Conservation (phyloP, 73 alveolate genomes). For the Paraurostyla sp. region DNA sequence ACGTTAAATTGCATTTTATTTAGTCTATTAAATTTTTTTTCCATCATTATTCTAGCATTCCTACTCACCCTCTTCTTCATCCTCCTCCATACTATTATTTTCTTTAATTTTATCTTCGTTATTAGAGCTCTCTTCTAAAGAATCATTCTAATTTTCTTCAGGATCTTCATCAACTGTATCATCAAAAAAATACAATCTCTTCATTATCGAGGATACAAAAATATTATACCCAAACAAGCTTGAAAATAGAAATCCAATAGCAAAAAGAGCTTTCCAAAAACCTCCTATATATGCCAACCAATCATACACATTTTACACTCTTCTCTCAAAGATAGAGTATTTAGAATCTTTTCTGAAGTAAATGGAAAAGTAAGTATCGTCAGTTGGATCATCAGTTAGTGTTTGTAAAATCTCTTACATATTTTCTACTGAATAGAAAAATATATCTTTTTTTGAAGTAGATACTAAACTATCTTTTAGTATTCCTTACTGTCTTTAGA, state of each 20-base stretch:
- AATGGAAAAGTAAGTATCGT: not conserved
- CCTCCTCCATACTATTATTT: not conserved
- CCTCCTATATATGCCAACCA: constrained; percentile 35
- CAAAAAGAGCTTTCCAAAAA: constrained; percentile 37
- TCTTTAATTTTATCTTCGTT: not conserved
- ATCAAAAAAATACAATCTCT: not conserved
- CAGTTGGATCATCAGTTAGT: not conserved
- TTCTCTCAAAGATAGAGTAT: not conserved
- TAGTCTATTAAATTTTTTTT: too few relatives aligned
- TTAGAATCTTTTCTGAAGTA: constrained; percentile 12
- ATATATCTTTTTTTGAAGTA: not conserved
- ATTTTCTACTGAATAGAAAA: not conserved
- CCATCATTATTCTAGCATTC: too few relatives aligned
- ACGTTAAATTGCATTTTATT: too few relatives aligned
- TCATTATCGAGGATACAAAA: constrained; percentile 10
- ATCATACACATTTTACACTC: constrained; percentile 1
- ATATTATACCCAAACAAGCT: not conserved
- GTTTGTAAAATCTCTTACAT: not conserved
- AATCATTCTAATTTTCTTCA: too few relatives aligned
- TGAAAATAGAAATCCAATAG: constrained; percentile 6
- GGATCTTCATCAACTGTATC: not conserved
- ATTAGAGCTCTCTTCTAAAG: too few relatives aligned
- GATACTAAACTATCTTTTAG: not conserved
- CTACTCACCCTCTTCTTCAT: too few relatives aligned
- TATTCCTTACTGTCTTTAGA: not conserved